Evolutionary conservation across 2,329 filamentous ascomycete genomes (phyloP), one percentile per base, ranked within the genome.

Genomic region (Diatrype stigma): DNA sequence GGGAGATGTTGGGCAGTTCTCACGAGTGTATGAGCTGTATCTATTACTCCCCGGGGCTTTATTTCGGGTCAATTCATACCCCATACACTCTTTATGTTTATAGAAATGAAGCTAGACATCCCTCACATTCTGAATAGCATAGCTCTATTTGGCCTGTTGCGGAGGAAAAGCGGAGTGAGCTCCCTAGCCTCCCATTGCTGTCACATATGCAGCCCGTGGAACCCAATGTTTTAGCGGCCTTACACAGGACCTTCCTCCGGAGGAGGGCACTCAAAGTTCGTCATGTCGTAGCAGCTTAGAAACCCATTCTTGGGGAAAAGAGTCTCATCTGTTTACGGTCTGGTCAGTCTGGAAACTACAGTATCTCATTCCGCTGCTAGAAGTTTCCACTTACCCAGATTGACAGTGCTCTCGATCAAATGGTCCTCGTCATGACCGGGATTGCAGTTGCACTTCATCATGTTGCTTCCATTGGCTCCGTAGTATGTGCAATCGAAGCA

Each of bases 221-320:
- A 14, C 14, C 7, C 14, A 7, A 14, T 37, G 34, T 17, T 37
- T 37, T n/a, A n/a, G n/a, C n/a, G n/a, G n/a, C 26, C 26, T 30
- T 30, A 30, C 26, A 30, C 6, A 37, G n/a, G 12, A 6, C 5
- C 34, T 34, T 42, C 40, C 19, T 19, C 40, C 1, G 40, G 19
- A 14, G 14, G 21, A 26, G 51, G 55, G 16, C 55, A 55, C 49
- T 57, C 51, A 34, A 55, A 55, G 28, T 53, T 53, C 21, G 51
- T 54, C 14, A 46, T 51, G 26, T 48, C 53, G 22, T 42, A 53
- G 30, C 53, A 55, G 45, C 51, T 55, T 17, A 57, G n/a, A 42
- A 55, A 53, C 16, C 55, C 51, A n/a, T 57, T 53, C 28, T 55
- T 53, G 45, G 38, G 38, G 14, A 16, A 42, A 5, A 57, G 5